phyloP scores from a whole-genome alignment of 768 basidiomycete genomes.

The Podaxis rugospora region DNA sequence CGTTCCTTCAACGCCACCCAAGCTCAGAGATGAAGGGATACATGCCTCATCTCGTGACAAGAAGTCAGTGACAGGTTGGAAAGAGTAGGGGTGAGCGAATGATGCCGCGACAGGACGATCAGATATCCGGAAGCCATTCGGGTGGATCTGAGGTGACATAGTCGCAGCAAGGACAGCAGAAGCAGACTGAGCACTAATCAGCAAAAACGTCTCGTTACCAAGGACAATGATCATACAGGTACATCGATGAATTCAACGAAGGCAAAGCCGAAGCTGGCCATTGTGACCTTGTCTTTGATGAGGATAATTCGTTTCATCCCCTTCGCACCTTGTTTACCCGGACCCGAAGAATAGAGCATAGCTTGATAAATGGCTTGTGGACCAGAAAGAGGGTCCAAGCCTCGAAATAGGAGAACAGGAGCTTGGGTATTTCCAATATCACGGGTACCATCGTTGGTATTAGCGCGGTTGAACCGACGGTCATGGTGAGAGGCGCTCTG shows the following conservation, averaged over 20 bases:
- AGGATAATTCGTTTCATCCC: conserved; percentile 87
- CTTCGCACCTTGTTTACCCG: conserved; percentile 70
- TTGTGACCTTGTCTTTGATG: conserved; percentile 83
- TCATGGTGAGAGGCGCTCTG: conserved; percentile 76
- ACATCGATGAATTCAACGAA: conserved; percentile 90
- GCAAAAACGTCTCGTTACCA: not conserved
- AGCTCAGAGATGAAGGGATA: conserved; percentile 56
- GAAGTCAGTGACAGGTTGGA: conserved; percentile 74
- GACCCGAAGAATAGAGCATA: conserved; percentile 78
- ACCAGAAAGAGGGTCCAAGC: conserved; percentile 82
- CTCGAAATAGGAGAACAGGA: conserved; percentile 84
- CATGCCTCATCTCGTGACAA: conserved; percentile 76
- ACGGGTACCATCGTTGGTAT: conserved; percentile 88
- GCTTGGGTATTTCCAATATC: conserved; percentile 89
- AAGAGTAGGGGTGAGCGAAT: conserved; percentile 89
- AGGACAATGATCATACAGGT: conserved; percentile 46
- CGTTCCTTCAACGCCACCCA: conserved; percentile 68
- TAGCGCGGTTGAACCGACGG: conserved; percentile 55
- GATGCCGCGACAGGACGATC: conserved; percentile 87
- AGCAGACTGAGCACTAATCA: conserved; percentile 57
- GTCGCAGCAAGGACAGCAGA: conserved; percentile 77
- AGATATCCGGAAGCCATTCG: conserved; percentile 91
- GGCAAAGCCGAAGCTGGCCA: conserved; percentile 89
- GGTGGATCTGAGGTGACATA: conserved; percentile 84
- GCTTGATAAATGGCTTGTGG: conserved; percentile 85